A percentile compares a stretch with the other conserved stretches of the same genome.
phyloP scores from a whole-genome alignment of 2,329 filamentous ascomycete species.

The Exutisphaerella laricina region DNA sequence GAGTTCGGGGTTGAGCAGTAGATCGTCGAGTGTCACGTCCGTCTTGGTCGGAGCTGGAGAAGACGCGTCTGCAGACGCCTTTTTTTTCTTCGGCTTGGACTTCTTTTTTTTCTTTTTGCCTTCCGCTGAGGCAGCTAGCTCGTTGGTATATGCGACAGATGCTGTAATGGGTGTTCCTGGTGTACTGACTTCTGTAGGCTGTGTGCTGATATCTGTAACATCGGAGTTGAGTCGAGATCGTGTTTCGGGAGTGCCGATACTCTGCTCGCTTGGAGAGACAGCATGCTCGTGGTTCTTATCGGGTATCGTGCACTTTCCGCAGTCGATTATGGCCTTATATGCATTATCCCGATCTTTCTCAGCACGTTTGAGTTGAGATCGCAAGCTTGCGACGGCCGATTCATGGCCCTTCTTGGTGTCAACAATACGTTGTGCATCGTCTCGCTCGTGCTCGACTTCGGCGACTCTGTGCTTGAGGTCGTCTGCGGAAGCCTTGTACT shows the following conservation, averaged over 20 bases:
- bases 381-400: slow-evolving; percentile 25
- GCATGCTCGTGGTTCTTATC: slow-evolving; percentile 14
- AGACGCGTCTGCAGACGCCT: slow-evolving; percentile 39
- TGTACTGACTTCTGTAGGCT: slow-evolving; percentile 22
- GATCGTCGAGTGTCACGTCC: slow-evolving; percentile 17
- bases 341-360: slow-evolving; percentile 31
- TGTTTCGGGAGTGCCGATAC: slow-evolving; percentile 12
- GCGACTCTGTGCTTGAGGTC: slow-evolving; percentile 31
- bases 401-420: slow-evolving; percentile 28
- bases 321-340: slow-evolving; percentile 34
- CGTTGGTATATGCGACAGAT: slow-evolving; percentile 19
- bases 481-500: slow-evolving; percentile 14
- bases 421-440: slow-evolving; percentile 22
- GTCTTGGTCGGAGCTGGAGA: slow-evolving; percentile 8
- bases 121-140: slow-evolving; percentile 31
- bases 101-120: slow-evolving; percentile 72
- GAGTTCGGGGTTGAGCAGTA: slow-evolving; percentile 15
- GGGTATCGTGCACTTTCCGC: slow-evolving; percentile 28
- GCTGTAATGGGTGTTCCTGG: slow-evolving; percentile 20
- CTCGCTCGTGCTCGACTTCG: slow-evolving; percentile 26
- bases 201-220: slow-evolving; percentile 23
- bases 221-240: slow-evolving; percentile 23
- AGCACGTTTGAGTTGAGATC: slow-evolving; percentile 28
- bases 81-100: slow-evolving; percentile 77
- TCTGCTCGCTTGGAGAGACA: slow-evolving; percentile 14